Conservation (phyloP, 2,329 filamentous ascomycete genomes). For the Myriangium duriaei region DNA sequence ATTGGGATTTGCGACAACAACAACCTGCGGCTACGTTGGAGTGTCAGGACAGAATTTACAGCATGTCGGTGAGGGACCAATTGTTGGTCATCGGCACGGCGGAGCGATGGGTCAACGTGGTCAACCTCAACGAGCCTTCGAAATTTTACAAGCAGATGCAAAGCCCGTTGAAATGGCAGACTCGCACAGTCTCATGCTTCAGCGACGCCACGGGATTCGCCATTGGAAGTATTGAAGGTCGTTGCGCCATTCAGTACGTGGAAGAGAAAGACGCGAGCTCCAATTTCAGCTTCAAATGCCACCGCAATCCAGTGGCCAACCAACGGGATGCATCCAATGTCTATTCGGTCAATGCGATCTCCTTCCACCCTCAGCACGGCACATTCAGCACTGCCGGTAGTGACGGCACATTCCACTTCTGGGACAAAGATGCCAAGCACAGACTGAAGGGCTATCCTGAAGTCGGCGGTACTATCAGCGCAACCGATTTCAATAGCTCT, state of each 20-base stretch:
- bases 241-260: slow-evolving; percentile 95
- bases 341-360: slow-evolving; percentile 92
- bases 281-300: slow-evolving; percentile 99
- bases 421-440: slow-evolving; percentile 55
- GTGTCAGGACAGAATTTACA: slow-evolving; percentile 71
- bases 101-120: slow-evolving; percentile 89
- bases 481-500: slow-evolving; percentile 79
- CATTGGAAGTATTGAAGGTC: slow-evolving; percentile 89
- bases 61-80: slow-evolving; percentile 77
- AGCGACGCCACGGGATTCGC: slow-evolving; percentile 84
- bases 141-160: slow-evolving; percentile 95
- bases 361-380: slow-evolving; percentile 90
- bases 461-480: slow-evolving; percentile 64
- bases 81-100: slow-evolving; percentile 86
- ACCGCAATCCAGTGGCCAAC: slow-evolving; percentile 62
- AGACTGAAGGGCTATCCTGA: slow-evolving; percentile 51
- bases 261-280: slow-evolving; percentile 80
- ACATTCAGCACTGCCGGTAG: slow-evolving; percentile 96
- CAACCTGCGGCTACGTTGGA: slow-evolving; percentile 52
- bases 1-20: slow-evolving; percentile 66
- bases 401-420: slow-evolving; percentile 94
- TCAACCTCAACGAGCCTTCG: slow-evolving; percentile 77
- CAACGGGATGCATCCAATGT: slow-evolving; percentile 66
- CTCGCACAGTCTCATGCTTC: slow-evolving; percentile 88
- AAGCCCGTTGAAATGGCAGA: slow-evolving; percentile 97